Evolutionary conservation across 257 asterid species (phyloP), one percentile per base, ranked within the genome.

Genomic region (Penstemon barbatus): DNA sequence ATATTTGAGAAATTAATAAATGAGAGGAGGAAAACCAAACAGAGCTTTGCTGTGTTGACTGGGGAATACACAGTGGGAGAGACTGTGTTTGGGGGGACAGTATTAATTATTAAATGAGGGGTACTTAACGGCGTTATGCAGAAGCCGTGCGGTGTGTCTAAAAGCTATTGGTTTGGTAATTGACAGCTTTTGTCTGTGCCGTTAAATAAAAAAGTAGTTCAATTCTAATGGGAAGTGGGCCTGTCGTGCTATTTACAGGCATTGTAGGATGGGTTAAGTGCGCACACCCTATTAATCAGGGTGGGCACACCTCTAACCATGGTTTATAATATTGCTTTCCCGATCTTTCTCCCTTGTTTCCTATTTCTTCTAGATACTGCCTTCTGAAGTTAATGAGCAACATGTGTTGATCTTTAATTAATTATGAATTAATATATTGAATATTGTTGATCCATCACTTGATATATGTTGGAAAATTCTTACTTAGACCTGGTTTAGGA

Each of bases 191-290:
- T 65, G 85, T 79, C 78, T 44, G 11, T 13, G 63, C 7, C 82
- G 71, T 74, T 80, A 58, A 53, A 13, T 43, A 12, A 61, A 40
- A 63, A 75, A 66, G 38, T 63, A 62, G 75, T 74, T 63, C 54
- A 50, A 57, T 71, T 79, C 65, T 74, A 33, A 57, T 65, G 80
- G 73, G 78, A 73, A 68, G 57, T 57, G 73, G 58, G 50, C 69
- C 39, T 82, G 87, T 85, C 87, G 67, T 78, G 81, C 70, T 74
- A 63, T 58, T 65, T 53, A 76, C 81, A 68, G 79, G 79, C 88
- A 81, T 65, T 8, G 68, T 15, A 36, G 71, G 70, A 71, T 79
- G 80, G 77, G 61, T 60, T 37, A 11, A 48, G 46, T 36, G 57
- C 69, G 36, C 58, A 49, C 69, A 64, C 48, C 10, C 66, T 43